Evolutionary conservation across 352 stramenopile species (phyloP).

Genomic region (Globisporangium solare): DNA sequence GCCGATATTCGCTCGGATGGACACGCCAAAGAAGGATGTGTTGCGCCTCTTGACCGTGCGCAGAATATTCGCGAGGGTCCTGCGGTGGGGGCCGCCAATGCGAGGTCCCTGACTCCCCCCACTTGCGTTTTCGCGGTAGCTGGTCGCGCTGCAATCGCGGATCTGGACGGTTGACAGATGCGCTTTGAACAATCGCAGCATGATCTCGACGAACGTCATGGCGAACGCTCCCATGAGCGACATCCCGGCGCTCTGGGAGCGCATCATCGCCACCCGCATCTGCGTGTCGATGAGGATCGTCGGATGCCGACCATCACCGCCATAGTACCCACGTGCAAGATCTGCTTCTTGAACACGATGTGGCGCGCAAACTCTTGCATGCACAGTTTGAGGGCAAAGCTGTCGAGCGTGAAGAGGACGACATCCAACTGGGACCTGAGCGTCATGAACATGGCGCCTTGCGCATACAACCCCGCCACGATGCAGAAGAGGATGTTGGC

Average conservation of each 20-base stretch:
- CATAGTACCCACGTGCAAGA: constrained; percentile 15
- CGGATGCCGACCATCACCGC: constrained; percentile 18
- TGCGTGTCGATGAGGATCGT: constrained; percentile 38
- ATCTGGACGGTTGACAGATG: constrained; percentile 15
- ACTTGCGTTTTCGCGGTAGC: not conserved
- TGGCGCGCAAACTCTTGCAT: constrained; percentile 15
- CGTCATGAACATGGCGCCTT: not conserved
- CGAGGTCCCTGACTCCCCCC: too few species aligned
- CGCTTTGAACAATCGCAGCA: constrained; percentile 19
- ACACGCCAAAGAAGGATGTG: not conserved
- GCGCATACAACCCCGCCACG: constrained; percentile 5
- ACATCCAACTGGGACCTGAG: constrained; percentile 2
- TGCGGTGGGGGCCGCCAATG: too few species aligned
- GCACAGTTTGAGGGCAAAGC: constrained; percentile 14
- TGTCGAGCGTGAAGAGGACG: constrained; percentile 7
- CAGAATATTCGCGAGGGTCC: too few species aligned
- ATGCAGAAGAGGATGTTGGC: not conserved
- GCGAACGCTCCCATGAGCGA: constrained; percentile 17
- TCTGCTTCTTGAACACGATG: constrained; percentile 3
- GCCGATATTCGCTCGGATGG: not conserved
- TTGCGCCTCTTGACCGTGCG: too few species aligned
- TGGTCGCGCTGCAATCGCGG: not conserved
- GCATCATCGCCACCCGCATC: constrained; percentile 30
- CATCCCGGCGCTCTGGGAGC: constrained; percentile 14
- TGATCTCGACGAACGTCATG: constrained; percentile 23